phyloP scores from a whole-genome alignment of 176 grass and related monocot species.

The Bonia amplexicaulis region DNA sequence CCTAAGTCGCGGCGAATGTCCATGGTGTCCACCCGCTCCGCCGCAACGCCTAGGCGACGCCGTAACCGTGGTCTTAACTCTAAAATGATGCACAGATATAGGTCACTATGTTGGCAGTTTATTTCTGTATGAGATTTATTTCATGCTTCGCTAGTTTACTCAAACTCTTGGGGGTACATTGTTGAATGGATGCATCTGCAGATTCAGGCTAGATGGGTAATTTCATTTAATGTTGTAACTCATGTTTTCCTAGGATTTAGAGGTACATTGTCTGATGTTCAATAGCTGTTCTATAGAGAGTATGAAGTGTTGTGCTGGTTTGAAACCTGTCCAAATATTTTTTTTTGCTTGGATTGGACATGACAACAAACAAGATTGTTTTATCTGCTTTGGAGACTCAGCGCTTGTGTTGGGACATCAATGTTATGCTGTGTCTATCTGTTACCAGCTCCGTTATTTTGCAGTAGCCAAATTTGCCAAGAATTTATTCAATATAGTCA shows the following conservation, averaged over 20 bases:
- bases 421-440: background rate
- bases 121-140: constrained; percentile 13
- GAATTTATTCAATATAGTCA: constrained; percentile 4
- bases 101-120: background rate
- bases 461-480: background rate
- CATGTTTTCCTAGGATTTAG: no score
- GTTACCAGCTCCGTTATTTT: background rate
- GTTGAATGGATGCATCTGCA: no score
- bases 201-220: no score
- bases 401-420: background rate
- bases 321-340: no score
- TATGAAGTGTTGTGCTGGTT: no score
- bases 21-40: no score
- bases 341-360: no score
- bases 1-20: no score
- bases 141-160: constrained; percentile 11
- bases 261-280: no score
- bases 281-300: no score
- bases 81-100: background rate
- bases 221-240: no score
- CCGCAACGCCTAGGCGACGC: no score
- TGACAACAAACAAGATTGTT: background rate
- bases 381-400: background rate
- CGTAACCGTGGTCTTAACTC: background rate
- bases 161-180: background rate